Base-by-base conservation (phyloP, 805 yeast genomes). In the Wickerhamiella lipophila region DNA sequence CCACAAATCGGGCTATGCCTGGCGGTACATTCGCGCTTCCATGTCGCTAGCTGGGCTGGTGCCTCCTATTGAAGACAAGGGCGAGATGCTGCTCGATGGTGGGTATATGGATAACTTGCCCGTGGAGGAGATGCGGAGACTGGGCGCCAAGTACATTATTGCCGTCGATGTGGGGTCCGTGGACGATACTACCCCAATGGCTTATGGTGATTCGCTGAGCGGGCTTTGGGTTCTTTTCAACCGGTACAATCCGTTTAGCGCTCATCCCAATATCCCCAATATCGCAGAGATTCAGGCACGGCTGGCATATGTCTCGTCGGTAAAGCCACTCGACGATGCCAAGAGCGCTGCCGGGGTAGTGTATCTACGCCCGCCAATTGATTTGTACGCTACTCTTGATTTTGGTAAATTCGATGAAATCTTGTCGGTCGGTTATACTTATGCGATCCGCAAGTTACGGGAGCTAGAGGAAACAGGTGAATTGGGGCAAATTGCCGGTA, bases 131-230 rank as follows among this genome's bases (percentile, higher is more conserved):
- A 92, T 89, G 97, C 81, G 82, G 62, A 72, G 83, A 51, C 56
- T 63, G 39, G 97, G 97, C 1, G 95, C 95, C 2, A 78, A 79
- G 50, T 74, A 81, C 35, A 78, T 89, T 15, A 77, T 92, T 60
- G 97, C 98, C 0, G 88, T 87, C 13, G 98, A 89, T 64, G 98
- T 89, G 34, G 98, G 98, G 0, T 83, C 96, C 1, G 83, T 80
- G 3, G 97, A 92, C 61, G 97, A 88, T 58, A 73, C 89, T 46
- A 79, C 94, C 0, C 89, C 92, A 4, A 78, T 85, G 88, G 70
- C 72, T 39, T 92, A 86, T 63, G 97, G 98, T 2, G 97, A 89
- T 60, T 80, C 96, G 0, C 68, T 92, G 45, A 83, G 92, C 51
- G 98, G 98, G 1, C 69, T 81, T 34, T 88, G 97, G 96, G 95